Evolutionary conservation across 768 basidiomycete species (phyloP), one percentile per base, ranked within the genome.

Genomic region (Leccinum barrowsii): DNA sequence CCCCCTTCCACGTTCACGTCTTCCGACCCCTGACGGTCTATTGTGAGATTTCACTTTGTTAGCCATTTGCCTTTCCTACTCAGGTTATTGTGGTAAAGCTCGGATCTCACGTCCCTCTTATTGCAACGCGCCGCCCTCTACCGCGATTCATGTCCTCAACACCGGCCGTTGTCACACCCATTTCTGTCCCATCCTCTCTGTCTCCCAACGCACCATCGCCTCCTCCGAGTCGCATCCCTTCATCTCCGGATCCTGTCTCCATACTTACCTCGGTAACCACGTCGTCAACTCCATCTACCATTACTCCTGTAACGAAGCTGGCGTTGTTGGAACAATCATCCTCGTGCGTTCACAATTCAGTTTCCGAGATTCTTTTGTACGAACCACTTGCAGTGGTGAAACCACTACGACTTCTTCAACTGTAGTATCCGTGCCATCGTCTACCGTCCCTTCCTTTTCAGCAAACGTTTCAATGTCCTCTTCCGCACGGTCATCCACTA

Each of bases 261-360:
- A 59, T 64, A 37, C 61, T 67, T 42, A 58, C 70, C 19, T 58
- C 72, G 52, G 67, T 69, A 30, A 50, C 66, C 34, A 51, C 65
- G 22, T 54, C 68, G 21, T 52, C 69, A 3, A 47, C 50, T n/a
- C n/a, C 30, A 30, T 59, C 64, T 22, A 50, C 50, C 28, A 53
- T 60, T 50, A 47, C 51, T 58, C 34, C 67, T 50, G 52, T 59
- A 30, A 47, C 61, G 47, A 59, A 50, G 12, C 59, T 62, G 13
- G 42, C 61, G 48, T 56, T 37, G 48, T 61, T 60, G 28, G 11
- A 55, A 44, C 59, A 63, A 28, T 52, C 59, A 50, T 61, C 63
- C 48, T 59, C 56, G 72, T 74, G 57, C 68, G 73, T 70, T 47
- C 48, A 55, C 13, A 46, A 37, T 57, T 30, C 40, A 55, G 28